Evolutionary conservation across 1,284 basidiomycete genomes (phyloP).

Genomic region (Irpex rosettiformis): DNA sequence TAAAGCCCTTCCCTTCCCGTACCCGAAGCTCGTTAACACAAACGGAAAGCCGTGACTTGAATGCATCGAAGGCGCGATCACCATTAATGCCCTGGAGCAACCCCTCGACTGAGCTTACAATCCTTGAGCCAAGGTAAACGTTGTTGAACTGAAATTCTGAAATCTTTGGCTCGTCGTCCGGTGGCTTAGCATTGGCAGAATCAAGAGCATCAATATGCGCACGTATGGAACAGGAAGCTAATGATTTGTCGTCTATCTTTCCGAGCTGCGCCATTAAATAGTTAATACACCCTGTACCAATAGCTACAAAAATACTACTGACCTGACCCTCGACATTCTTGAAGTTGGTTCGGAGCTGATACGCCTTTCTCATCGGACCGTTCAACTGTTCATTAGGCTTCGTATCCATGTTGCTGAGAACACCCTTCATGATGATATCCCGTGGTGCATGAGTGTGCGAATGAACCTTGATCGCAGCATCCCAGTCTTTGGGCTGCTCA

Average conservation of each 20-base stretch:
- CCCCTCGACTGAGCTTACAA: background rate
- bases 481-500: constrained; percentile 21
- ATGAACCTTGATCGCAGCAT: constrained; percentile 22
- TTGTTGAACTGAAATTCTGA: background rate
- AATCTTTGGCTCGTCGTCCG: background rate
- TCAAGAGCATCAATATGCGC: constrained; percentile 12
- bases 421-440: constrained; percentile 24
- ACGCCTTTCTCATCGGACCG: constrained; percentile 22
- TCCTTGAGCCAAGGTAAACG: constrained; percentile 1
- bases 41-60: constrained; percentile 6
- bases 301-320: background rate
- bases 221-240: constrained; percentile 9
- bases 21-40: constrained; percentile 3
- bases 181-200: background rate
- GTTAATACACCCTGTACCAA: background rate
- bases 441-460: constrained; percentile 18
- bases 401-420: constrained; percentile 18
- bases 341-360: constrained; percentile 27
- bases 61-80: constrained; percentile 7
- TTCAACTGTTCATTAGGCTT: constrained; percentile 25
- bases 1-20: background rate
- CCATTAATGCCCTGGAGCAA: background rate
- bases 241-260: constrained; percentile 10
- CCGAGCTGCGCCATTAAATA: constrained; percentile 14
- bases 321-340: constrained; percentile 26